Evolutionary conservation across 306 rosid genomes (phyloP).

Genomic region (Acmispon strigosus): DNA sequence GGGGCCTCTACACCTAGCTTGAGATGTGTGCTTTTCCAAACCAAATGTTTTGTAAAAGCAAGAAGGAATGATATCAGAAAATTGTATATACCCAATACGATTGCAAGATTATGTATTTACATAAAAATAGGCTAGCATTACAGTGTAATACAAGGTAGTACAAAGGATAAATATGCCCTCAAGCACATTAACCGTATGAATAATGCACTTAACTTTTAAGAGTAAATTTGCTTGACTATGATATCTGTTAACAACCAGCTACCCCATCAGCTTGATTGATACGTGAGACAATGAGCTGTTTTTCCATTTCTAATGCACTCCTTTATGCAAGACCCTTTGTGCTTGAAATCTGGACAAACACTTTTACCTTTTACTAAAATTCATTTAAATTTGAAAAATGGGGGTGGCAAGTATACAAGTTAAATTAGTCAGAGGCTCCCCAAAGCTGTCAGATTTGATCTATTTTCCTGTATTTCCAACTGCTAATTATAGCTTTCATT

Average conservation of each 20-base stretch:
- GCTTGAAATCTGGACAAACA: neutral
- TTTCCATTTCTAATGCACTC: neutral
- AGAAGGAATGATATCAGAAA: neutral
- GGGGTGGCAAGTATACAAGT: neutral
- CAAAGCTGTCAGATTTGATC: neutral
- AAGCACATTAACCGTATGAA: neutral
- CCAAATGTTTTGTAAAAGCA: neutral
- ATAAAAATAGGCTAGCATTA: neutral
- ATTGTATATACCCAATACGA: neutral
- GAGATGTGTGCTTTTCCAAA: neutral
- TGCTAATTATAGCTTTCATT: neutral
- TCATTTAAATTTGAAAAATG: neutral
- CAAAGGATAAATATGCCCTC: neutral
- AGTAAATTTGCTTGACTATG: no score
- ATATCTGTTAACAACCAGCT: neutral
- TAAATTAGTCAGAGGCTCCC: conserved; percentile 7
- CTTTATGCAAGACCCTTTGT: neutral
- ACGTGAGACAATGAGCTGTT: neutral
- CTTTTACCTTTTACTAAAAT: neutral
- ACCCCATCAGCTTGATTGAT: neutral
- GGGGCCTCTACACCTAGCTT: neutral
- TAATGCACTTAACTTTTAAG: neutral
- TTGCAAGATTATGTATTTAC: neutral
- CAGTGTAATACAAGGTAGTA: neutral
- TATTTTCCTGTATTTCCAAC: conserved; percentile 2